These are phyloP conservation scores for Beauveria medogensis DNA, from an alignment of 2,329 filamentous ascomycete genomes.

Conservation along the genomic window DNA sequence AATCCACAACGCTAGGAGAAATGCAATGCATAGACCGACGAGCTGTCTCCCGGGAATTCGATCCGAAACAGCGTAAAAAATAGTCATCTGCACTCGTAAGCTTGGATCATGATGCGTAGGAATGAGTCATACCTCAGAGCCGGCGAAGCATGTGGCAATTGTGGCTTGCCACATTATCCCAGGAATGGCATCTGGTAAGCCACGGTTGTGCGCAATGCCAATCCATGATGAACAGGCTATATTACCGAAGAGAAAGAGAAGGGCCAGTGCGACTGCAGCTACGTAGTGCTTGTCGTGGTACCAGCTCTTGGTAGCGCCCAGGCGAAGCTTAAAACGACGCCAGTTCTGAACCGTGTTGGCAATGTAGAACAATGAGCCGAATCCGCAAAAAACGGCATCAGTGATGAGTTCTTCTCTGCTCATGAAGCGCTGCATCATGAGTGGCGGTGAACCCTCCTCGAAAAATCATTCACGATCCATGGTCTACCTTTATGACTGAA, in stretches of 20 bases:
- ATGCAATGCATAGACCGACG: neutral
- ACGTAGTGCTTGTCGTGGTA: neutral
- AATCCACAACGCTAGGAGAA: neutral
- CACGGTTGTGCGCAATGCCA: neutral
- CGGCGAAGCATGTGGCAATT: neutral
- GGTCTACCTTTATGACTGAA: neutral
- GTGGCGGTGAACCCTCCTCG: neutral
- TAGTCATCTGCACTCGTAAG: neutral
- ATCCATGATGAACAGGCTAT: neutral
- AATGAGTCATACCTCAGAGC: neutral
- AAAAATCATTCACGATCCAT: neutral
- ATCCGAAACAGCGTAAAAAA: neutral
- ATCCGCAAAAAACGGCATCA: neutral
- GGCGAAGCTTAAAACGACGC: neutral
- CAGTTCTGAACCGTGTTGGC: neutral
- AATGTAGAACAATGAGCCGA: neutral
- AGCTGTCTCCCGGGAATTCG: neutral
- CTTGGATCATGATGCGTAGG: neutral
- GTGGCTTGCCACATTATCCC: neutral
- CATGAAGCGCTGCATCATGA: neutral
- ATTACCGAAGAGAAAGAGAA: neutral
- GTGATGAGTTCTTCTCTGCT: neutral
- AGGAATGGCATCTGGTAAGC: neutral
- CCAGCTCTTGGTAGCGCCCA: neutral
- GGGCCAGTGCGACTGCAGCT: neutral